These are phyloP conservation scores for Amanita inopinata DNA, from an alignment of 768 basidiomycete species.

Conservation along the genomic window DNA sequence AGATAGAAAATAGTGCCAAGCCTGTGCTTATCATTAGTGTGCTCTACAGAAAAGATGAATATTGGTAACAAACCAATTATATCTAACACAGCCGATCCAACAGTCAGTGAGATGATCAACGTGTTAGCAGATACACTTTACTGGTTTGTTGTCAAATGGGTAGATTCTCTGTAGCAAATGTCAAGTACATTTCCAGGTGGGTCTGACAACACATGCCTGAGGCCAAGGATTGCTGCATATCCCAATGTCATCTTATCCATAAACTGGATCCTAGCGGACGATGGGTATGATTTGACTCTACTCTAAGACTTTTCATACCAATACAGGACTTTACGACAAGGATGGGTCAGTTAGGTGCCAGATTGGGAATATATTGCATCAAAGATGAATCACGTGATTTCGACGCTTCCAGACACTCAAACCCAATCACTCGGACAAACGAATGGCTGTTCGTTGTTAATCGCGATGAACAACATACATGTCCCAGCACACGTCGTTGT, in stretches of 20 bases:
- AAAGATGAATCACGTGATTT: too few relatives aligned
- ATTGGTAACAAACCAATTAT: constrained; percentile 46
- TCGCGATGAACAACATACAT: constrained; percentile 30
- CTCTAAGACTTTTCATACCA: constrained; percentile 27
- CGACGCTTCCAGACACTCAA: not conserved
- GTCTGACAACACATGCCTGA: constrained; percentile 34
- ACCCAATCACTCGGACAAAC: not conserved
- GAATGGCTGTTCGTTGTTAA: not conserved
- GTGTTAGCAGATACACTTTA: constrained; percentile 19
- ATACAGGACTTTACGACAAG: constrained; percentile 35
- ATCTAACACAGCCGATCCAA: too few relatives aligned
- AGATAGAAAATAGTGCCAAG: constrained; percentile 70
- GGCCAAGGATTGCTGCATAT: constrained; percentile 59
- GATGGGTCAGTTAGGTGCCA: not conserved
- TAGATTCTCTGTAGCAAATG: constrained; percentile 33
- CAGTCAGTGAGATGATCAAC: too few relatives aligned
- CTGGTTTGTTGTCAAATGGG: constrained; percentile 59
- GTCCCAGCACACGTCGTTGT: constrained; percentile 52
- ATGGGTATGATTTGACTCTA: not conserved
- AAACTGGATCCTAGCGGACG: constrained; percentile 66
- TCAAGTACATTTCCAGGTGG: not conserved
- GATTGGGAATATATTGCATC: too few relatives aligned
- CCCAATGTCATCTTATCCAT: constrained; percentile 74
- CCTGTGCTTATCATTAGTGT: constrained; percentile 36
- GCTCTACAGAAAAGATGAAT: too few relatives aligned